phyloP scores from a whole-genome alignment of 1,284 basidiomycete species.

The Melampsora abietis-canadensis region DNA sequence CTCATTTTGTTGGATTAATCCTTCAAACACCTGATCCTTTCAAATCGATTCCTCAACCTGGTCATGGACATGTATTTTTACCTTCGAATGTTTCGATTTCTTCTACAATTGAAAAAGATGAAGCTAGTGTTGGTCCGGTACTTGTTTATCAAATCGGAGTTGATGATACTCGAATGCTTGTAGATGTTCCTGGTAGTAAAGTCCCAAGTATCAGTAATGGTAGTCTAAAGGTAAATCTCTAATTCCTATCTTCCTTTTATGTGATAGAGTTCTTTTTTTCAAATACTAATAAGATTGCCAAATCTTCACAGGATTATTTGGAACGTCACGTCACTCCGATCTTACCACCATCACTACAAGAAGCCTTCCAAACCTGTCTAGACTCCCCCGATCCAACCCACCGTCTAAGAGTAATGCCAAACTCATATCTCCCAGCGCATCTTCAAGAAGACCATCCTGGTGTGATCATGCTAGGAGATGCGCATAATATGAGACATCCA shows the following conservation, averaged over 20 bases:
- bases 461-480: slow-evolving; percentile 84
- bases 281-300: neutral
- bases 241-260: slow-evolving; percentile 46
- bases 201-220: slow-evolving; percentile 67
- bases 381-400: slow-evolving; percentile 58
- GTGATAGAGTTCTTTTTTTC: neutral
- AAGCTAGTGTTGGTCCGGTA: slow-evolving; percentile 64
- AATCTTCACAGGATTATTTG: slow-evolving; percentile 62
- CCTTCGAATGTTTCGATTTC: neutral
- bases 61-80: slow-evolving; percentile 72
- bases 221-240: slow-evolving; percentile 54
- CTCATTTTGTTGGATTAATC: slow-evolving; percentile 77
- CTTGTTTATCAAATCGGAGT: slow-evolving; percentile 79
- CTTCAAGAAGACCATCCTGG: slow-evolving; percentile 68
- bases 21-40: slow-evolving; percentile 60
- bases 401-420: slow-evolving; percentile 87
- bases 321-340: slow-evolving; percentile 69
- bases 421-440: slow-evolving; percentile 82
- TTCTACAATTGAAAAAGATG: slow-evolving; percentile 3
- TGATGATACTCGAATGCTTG: slow-evolving; percentile 78
- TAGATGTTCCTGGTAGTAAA: slow-evolving; percentile 77
- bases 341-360: slow-evolving; percentile 68
- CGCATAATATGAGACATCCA: slow-evolving; percentile 99
- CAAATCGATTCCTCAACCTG: slow-evolving; percentile 70
- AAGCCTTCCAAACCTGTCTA: slow-evolving; percentile 64